Evolutionary conservation across 208 protist genomes (phyloP).

Genomic region (Leishmania guyanensis): DNA sequence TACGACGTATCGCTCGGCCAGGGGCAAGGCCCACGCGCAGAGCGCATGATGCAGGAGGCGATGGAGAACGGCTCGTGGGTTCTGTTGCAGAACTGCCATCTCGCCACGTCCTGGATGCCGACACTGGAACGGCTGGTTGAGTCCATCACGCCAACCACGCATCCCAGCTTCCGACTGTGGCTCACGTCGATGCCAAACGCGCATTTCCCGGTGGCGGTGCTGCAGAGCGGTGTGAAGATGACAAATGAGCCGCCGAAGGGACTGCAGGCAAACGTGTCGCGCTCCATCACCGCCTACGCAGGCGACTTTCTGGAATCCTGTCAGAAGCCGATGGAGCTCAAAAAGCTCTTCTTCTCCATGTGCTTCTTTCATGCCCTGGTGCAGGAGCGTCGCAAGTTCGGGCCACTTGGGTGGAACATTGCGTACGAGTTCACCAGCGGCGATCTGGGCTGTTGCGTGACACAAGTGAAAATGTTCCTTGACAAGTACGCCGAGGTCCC

Average conservation of each 20-base stretch:
- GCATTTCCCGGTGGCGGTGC: slow-evolving; percentile 97
- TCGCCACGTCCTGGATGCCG: slow-evolving; percentile 98
- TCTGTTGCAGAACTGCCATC: slow-evolving; percentile 98
- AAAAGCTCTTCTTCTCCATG: slow-evolving; percentile 97
- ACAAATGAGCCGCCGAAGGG: slow-evolving; percentile 99
- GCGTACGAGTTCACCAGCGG: slow-evolving; percentile 98
- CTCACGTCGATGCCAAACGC: slow-evolving; percentile 98
- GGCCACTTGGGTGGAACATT: slow-evolving; percentile 99
- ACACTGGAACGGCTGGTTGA: slow-evolving; percentile 97
- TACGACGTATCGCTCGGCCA: slow-evolving; percentile 97
- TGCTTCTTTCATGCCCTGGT: slow-evolving; percentile 98
- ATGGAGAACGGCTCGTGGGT: slow-evolving; percentile 96
- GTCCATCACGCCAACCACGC: slow-evolving; percentile 75
- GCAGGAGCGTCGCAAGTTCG: slow-evolving; percentile 98
- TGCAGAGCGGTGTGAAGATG: slow-evolving; percentile 99
- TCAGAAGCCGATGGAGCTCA: slow-evolving; percentile 89
- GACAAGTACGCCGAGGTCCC: slow-evolving; percentile 96
- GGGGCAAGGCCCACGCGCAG: slow-evolving; percentile 97
- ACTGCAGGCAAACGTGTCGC: slow-evolving; percentile 95
- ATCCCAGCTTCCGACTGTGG: slow-evolving; percentile 98
- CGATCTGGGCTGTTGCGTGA: slow-evolving; percentile 95
- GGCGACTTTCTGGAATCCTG: slow-evolving; percentile 89
- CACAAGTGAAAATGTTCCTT: slow-evolving; percentile 95
- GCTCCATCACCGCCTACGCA: slow-evolving; percentile 82
- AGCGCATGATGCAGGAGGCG: slow-evolving; percentile 93